Conservation (phyloP, 306 rosid species). For the Hylodesmum podocarpum region DNA sequence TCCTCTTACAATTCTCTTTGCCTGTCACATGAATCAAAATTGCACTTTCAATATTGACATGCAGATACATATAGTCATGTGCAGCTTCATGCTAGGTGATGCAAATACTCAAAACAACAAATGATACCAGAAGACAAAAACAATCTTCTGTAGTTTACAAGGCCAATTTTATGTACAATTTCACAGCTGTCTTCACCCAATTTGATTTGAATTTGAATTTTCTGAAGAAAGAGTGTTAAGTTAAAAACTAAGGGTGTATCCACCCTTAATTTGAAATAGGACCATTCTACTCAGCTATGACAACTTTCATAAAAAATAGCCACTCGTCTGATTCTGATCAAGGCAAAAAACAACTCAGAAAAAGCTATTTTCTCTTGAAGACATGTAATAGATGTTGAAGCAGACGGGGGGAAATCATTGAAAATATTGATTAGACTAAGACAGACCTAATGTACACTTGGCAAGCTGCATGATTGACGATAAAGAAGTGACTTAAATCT, state of each 20-base stretch:
- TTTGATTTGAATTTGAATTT: neutral
- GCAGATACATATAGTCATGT: constrained; percentile 15
- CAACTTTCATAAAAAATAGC: neutral
- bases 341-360: constrained; percentile 4
- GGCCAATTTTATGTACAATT: constrained; percentile 1
- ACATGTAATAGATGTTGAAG: constrained; percentile 4
- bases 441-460: neutral
- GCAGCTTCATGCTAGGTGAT: constrained; percentile 9
- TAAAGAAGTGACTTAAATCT: constrained; percentile 2
- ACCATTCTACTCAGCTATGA: neutral
- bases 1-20: constrained; percentile 54
- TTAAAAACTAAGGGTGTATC: too few species aligned
- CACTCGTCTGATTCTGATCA: neutral
- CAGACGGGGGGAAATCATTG: neutral
- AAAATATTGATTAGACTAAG: constrained; percentile 14
- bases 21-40: constrained; percentile 49
- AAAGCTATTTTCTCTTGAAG: constrained; percentile 1
- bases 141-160: neutral
- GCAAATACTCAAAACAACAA: constrained; percentile 4
- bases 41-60: constrained; percentile 25
- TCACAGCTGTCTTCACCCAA: neutral
- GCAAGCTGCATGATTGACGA: neutral
- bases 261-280: neutral
- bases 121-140: constrained; percentile 3
- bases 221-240: neutral